Base-by-base conservation (phyloP, 768 basidiomycete genomes). In the Tephrocybe sp. region DNA sequence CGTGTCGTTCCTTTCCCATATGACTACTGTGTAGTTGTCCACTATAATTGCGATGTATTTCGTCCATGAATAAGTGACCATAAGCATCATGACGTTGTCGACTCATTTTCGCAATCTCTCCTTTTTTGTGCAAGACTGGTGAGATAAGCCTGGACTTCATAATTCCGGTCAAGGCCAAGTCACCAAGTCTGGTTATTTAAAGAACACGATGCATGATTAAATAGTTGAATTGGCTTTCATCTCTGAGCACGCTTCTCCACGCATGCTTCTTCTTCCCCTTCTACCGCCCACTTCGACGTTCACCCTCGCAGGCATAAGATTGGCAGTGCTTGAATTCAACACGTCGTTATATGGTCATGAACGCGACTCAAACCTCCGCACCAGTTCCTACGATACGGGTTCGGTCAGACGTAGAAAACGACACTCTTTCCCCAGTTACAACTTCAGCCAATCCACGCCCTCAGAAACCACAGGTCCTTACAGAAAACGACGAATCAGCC, bases 401-500 rank as follows among this genome's bases (percentile, higher is more conserved):
- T 36, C 34, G 47, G 25, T 48, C 25, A 17, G 32, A 37, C 17
- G 25, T 25, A 6, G 18, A 25, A 15, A 40, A 51, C 4, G 34
- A 32, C 28, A 30, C 28, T 11, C 28, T n/a, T 18, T 4, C 42
- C n/a, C 40, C 26, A 20, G n/a, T 30, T 8, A 43, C 23, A 3
- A 28, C 38, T 10, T 32, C 49, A 10, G 46, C 34, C 52, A 54
- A 50, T 45, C 18, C 45, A 41, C 55, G 39, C 26, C 49, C 53
- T 38, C 55, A 41, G 21, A 56, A 52, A 47, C 33, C 45, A 18
- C 40, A n/a, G n/a, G n/a, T 52, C 6, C 20, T 42, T 48, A 38
- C 32, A 68, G 73, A 45, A 58, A 68, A 62, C 41, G 73, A 77
- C 48, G 79, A 78, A 58, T 68, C 79, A 54, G 79, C 78, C 24